Conservation (phyloP, 768 basidiomycete species). For the Lanmaoa pseudosensibilis region DNA sequence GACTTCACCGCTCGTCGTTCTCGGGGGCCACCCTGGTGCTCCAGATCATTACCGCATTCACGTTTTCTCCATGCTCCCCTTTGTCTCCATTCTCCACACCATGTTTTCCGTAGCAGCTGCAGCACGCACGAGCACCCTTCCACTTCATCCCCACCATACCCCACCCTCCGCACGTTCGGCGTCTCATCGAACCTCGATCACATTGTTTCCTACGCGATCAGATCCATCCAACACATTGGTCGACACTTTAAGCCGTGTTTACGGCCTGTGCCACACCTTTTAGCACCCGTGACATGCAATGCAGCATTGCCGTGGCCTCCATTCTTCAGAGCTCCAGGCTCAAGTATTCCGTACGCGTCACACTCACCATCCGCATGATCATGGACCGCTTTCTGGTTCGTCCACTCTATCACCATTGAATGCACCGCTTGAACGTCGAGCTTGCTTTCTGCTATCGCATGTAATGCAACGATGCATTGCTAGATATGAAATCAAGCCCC, state of each 20-base stretch:
- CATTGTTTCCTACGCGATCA: conserved; percentile 14
- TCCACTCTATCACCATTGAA: conserved; percentile 26
- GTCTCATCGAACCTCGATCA: conserved; percentile 3
- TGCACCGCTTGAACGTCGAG: conserved; percentile 8
- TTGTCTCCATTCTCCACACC: conserved; percentile 20
- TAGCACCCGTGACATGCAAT: conserved; percentile 13
- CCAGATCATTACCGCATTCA: conserved; percentile 26
- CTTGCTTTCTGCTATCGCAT: conserved; percentile 14
- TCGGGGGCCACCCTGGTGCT: conserved; percentile 1
- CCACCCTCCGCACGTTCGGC: conserved; percentile 3
- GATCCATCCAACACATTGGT: conserved; percentile 10
- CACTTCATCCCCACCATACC: conserved; percentile 11
- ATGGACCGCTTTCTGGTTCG: not conserved
- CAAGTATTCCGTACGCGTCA: conserved; percentile 1
- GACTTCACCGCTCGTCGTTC: conserved; percentile 1
- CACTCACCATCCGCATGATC: conserved; percentile 8
- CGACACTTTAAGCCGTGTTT: not conserved
- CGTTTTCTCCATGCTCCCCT: conserved; percentile 20
- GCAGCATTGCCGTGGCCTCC: conserved; percentile 10
- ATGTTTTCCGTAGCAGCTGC: conserved; percentile 15
- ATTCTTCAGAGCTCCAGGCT: conserved; percentile 13
- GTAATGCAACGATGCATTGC: conserved; percentile 18
- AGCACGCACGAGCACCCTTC: conserved; percentile 10
- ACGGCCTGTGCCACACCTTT: conserved; percentile 10
- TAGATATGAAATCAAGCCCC: conserved; percentile 32